Conservation (phyloP, 2,329 filamentous ascomycete species). For the Botryotinia convoluta region DNA sequence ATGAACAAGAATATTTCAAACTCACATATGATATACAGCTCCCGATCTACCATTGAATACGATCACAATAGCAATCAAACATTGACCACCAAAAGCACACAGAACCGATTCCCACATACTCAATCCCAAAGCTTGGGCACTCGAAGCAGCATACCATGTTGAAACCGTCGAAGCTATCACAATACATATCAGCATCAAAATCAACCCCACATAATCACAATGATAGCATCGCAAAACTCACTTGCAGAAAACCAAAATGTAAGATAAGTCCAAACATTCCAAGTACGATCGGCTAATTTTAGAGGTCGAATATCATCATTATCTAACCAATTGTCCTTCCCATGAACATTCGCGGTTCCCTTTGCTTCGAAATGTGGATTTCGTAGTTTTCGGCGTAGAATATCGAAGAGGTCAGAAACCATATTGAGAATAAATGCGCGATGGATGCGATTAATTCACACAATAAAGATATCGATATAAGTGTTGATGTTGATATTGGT, state of each 20-base stretch:
- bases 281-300: conserved; percentile 43
- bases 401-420: not conserved
- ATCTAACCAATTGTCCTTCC: conserved; percentile 39
- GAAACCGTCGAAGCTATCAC: conserved; percentile 39
- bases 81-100: conserved; percentile 43
- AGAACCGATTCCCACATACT: conserved; percentile 50
- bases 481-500: not conserved
- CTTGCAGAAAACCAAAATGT: conserved; percentile 20
- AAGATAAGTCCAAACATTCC: conserved; percentile 43
- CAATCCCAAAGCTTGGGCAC: conserved; percentile 45
- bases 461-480: not conserved
- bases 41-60: conserved; percentile 45
- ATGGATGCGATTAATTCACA: not conserved
- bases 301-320: conserved; percentile 45
- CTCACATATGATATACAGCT: conserved; percentile 44
- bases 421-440: not conserved
- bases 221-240: not conserved
- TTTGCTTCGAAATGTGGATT: conserved; percentile 25
- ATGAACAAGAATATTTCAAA: not conserved
- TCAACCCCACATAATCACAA: no score
- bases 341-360: conserved; percentile 33
- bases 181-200: not conserved
- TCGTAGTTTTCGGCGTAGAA: not conserved
- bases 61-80: conserved; percentile 43
- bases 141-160: conserved; percentile 42